Evolutionary conservation across 2,329 filamentous ascomycete genomes (phyloP).

Genomic region (Pseudogymnoascus sp.): DNA sequence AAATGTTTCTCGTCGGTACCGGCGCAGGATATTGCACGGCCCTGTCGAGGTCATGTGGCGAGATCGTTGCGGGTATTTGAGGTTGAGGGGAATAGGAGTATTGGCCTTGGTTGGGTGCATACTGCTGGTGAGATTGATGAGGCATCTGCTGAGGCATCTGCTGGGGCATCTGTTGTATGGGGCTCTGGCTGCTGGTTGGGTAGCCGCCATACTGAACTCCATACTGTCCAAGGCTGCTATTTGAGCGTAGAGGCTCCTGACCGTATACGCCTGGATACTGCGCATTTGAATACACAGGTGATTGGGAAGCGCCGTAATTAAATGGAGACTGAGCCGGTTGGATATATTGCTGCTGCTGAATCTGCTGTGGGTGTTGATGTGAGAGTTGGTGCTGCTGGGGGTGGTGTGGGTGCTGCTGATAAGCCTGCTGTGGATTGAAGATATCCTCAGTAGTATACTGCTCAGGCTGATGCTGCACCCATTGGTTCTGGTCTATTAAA

Average conservation of each 20-base stretch:
- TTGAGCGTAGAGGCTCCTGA: background rate
- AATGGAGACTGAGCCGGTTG: background rate
- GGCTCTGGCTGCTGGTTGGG: background rate
- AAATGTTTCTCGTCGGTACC: background rate
- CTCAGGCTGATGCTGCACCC: conserved; percentile 9
- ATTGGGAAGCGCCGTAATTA: background rate
- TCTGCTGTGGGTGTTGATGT: background rate
- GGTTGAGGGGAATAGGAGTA: background rate
- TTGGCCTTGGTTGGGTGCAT: background rate
- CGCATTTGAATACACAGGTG: background rate
- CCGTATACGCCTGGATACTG: background rate
- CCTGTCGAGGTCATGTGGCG: conserved; percentile 9
- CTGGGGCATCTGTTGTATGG: background rate
- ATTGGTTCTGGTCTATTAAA: conserved; percentile 15
- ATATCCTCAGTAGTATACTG: conserved; percentile 2
- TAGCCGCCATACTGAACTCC: background rate
- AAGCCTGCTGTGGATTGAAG: background rate
- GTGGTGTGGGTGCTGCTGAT: background rate
- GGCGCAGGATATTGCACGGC: background rate
- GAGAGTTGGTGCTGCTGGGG: background rate
- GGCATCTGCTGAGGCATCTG: background rate
- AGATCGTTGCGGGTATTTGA: background rate
- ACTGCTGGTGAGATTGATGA: background rate
- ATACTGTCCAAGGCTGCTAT: background rate
- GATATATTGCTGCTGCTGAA: background rate